These are phyloP conservation scores for Acacia crassicarpa DNA, from an alignment of 306 rosid species.

Conservation along the genomic window DNA sequence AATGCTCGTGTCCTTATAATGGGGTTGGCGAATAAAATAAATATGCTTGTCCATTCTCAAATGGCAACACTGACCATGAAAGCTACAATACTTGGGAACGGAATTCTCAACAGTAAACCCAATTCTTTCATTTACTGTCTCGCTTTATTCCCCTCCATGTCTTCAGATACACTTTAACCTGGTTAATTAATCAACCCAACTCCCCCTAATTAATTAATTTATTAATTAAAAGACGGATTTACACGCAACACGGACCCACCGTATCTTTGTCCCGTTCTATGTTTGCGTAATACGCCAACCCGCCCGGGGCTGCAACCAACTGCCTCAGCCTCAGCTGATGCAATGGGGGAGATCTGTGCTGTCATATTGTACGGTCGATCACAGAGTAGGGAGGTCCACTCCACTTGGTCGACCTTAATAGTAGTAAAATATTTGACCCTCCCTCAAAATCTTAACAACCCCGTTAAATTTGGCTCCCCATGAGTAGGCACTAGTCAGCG, in stretches of 20 bases:
- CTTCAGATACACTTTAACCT: not conserved
- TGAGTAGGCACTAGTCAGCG: not conserved
- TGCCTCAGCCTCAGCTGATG: slow-evolving; percentile 23
- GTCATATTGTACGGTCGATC: slow-evolving; percentile 20
- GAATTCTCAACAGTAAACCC: not conserved
- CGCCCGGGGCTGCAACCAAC: slow-evolving; percentile 20
- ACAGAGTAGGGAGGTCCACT: slow-evolving; percentile 11
- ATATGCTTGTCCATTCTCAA: slow-evolving; percentile 54
- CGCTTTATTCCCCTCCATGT: not conserved
- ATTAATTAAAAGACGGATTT: not conserved
- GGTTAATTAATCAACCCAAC: not conserved
- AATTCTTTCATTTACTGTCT: not conserved
- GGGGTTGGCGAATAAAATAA: slow-evolving; percentile 56
- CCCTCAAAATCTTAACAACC: slow-evolving; percentile 62
- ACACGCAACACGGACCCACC: not conserved
- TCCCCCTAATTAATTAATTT: not conserved
- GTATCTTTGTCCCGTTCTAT: slow-evolving; percentile 48
- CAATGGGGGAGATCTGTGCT: not conserved
- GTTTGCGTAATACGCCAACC: slow-evolving; percentile 28
- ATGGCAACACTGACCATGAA: slow-evolving; percentile 51
- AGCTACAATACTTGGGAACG: slow-evolving; percentile 34
- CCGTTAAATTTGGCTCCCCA: slow-evolving; percentile 36
- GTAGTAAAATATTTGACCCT: slow-evolving; percentile 50
- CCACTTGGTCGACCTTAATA: slow-evolving; percentile 26
- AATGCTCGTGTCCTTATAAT: slow-evolving; percentile 50